These are phyloP conservation scores for Phaeotremella skinneri DNA, from an alignment of 768 basidiomycete genomes.

Conservation along the genomic window DNA sequence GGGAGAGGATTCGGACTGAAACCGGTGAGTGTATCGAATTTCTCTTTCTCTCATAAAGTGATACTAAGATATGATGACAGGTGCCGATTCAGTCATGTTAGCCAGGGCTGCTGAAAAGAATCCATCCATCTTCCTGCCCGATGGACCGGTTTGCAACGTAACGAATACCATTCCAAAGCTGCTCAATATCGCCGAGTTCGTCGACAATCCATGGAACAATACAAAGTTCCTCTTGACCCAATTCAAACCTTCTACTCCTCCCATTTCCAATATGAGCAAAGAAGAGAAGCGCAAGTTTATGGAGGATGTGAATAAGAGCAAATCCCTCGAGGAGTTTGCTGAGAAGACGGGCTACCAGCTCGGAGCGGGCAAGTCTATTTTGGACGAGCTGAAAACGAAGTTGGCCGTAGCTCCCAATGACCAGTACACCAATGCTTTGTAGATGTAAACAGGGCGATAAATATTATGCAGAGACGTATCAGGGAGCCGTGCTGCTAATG, in stretches of 20 bases:
- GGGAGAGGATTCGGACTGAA: conserved; percentile 65
- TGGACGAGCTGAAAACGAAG: conserved; percentile 23
- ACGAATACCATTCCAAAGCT: conserved; percentile 69
- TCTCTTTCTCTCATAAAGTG: not conserved
- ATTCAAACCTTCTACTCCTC: conserved; percentile 67
- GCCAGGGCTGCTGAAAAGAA: conserved; percentile 93
- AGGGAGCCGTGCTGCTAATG: too few species aligned
- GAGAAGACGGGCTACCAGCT: conserved; percentile 20
- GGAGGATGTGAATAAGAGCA: conserved; percentile 61
- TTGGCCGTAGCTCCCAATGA: too few species aligned
- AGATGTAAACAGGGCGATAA: too few species aligned
- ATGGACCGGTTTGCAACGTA: conserved; percentile 62
- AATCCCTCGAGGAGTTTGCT: conserved; percentile 51
- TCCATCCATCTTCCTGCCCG: conserved; percentile 75
- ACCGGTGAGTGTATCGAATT: conserved; percentile 61
- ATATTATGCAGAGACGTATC: too few species aligned
- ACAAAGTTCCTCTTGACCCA: conserved; percentile 85
- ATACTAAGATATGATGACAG: conserved; percentile 50
- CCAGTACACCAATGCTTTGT: too few species aligned
- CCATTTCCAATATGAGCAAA: conserved; percentile 56
- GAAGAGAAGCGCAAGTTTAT: conserved; percentile 61
- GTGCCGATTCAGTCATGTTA: conserved; percentile 91
- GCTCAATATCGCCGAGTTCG: conserved; percentile 58
- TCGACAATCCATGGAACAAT: conserved; percentile 74
- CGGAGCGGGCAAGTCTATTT: conserved; percentile 17